Conservation (phyloP, 2,329 filamentous ascomycete species). For the Nemania sp. region DNA sequence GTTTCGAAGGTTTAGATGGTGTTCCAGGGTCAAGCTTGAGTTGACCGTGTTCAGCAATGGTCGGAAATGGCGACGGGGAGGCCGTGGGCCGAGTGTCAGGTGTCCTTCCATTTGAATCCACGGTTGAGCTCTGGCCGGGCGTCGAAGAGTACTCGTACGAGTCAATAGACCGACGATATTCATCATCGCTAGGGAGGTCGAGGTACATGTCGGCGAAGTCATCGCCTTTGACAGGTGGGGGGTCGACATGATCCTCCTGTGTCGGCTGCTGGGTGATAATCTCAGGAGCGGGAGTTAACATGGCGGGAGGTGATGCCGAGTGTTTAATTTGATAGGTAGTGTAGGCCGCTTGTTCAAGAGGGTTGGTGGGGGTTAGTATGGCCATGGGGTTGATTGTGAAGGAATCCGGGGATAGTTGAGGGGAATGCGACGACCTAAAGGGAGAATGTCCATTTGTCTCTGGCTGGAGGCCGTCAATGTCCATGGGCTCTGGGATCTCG, state of each 20-base stretch:
- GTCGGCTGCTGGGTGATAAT: slow-evolving; percentile 31
- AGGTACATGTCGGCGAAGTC: slow-evolving; percentile 36
- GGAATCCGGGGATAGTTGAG: slow-evolving; percentile 34
- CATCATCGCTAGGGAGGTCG: slow-evolving; percentile 39
- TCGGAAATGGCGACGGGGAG: slow-evolving; percentile 39
- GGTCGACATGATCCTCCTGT: slow-evolving; percentile 27
- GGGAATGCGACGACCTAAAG: slow-evolving; percentile 38
- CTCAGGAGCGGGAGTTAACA: slow-evolving; percentile 34
- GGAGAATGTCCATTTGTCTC: slow-evolving; percentile 31
- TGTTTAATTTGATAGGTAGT: slow-evolving; percentile 42
- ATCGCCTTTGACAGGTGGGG: slow-evolving; percentile 21
- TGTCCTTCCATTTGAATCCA: slow-evolving; percentile 40
- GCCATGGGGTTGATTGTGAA: slow-evolving; percentile 42
- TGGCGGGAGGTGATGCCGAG: slow-evolving; percentile 38
- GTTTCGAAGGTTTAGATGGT: slow-evolving; percentile 36
- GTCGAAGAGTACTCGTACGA: slow-evolving; percentile 39
- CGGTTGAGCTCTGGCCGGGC: slow-evolving; percentile 39
- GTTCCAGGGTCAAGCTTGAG: slow-evolving; percentile 34
- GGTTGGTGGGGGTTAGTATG: slow-evolving; percentile 41
- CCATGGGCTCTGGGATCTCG: slow-evolving; percentile 43
- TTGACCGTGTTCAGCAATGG: slow-evolving; percentile 31
- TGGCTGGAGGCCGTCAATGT: slow-evolving; percentile 34
- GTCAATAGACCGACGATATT: slow-evolving; percentile 36
- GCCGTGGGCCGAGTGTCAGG: slow-evolving; percentile 40
- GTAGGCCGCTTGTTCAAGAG: slow-evolving; percentile 41